phyloP scores from a whole-genome alignment of 495 filamentous ascomycete genomes.

The Tuber microsphaerosporum region DNA sequence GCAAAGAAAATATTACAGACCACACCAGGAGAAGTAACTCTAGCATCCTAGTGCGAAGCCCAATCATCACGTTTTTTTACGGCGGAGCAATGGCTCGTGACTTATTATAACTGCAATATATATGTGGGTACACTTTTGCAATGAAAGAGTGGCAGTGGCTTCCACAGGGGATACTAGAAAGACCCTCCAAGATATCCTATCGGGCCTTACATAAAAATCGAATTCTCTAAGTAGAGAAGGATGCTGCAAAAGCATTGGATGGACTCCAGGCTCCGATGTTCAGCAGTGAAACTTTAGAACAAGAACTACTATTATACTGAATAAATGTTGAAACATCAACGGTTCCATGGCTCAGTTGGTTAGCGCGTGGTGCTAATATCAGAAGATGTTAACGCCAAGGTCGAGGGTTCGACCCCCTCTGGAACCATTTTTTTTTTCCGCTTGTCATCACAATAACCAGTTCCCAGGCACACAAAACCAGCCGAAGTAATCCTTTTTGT shows the following conservation, averaged over 20 bases:
- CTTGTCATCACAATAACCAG: neutral
- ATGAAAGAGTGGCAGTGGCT: neutral
- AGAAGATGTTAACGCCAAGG: slow-evolving; percentile 26
- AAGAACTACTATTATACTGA: neutral
- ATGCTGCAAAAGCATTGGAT: neutral
- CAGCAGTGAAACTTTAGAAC: neutral
- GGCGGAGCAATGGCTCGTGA: neutral
- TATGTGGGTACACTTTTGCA: neutral
- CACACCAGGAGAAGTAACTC: neutral
- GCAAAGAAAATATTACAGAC: too few species aligned
- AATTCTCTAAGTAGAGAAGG: neutral
- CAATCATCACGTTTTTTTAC: neutral
- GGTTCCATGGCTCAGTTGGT: slow-evolving; percentile 31
- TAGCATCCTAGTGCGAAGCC: neutral
- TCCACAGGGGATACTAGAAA: neutral
- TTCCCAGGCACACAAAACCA: neutral
- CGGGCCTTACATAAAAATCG: neutral
- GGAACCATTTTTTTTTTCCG: slow-evolving; percentile 11
- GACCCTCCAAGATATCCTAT: neutral
- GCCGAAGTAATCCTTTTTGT: neutral
- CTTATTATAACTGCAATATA: neutral
- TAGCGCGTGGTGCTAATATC: slow-evolving; percentile 29
- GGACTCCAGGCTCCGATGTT: neutral
- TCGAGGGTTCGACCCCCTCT: slow-evolving; percentile 34
- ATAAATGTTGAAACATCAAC: neutral